Evolutionary conservation across 352 stramenopile genomes (phyloP), one percentile per base, ranked within the genome.

Genomic region (Globisporangium camurandrum): DNA sequence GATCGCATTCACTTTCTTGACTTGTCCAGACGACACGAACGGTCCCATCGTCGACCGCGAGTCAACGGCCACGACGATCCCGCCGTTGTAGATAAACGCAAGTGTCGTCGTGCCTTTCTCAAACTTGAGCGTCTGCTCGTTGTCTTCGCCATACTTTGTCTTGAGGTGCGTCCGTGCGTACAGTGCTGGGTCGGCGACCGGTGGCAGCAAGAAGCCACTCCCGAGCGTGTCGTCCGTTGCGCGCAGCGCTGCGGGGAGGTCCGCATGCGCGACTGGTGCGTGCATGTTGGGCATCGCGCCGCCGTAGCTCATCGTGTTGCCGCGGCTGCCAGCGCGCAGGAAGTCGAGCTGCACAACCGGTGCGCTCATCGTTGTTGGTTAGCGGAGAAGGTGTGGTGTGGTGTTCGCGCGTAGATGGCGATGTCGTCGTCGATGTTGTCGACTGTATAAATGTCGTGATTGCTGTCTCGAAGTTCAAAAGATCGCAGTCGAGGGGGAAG

Each of bases 1-100:
- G 75, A 99, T 99, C 72, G 98, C 90, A 75, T 99, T 99, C 17
- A 99, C 84, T 76, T 99, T 99, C 67, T 99, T 98, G 26, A 99
- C 97, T 34, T 97, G 96, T 23, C 96, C 88, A 26, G 96, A 99
- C 9, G 96, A 93, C 42, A 99, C 98, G 88, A 99, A 99, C 30
- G 93, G 78, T 9, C 97, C 97, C 89, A 98, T 97, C 27, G 97
- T 99, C 31, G 95, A 98, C 56, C 97, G 89, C 51, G 96, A 99
- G 77, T 99, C 97, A 31, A 99, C 97, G 46, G 90, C 95, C 26
- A 99, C 95, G 58, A 99, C 85, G 57, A 99, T 98, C 44, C 97
- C 92, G 40, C 91, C 91, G 57, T 99, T 80, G 76, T 98, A 99
- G 75, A 99, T 99, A 78, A 99, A 99, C 30, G 96, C 97, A 16